These are phyloP conservation scores for Crepidotus variabilis DNA, from an alignment of 768 basidiomycete species.

Conservation along the genomic window DNA sequence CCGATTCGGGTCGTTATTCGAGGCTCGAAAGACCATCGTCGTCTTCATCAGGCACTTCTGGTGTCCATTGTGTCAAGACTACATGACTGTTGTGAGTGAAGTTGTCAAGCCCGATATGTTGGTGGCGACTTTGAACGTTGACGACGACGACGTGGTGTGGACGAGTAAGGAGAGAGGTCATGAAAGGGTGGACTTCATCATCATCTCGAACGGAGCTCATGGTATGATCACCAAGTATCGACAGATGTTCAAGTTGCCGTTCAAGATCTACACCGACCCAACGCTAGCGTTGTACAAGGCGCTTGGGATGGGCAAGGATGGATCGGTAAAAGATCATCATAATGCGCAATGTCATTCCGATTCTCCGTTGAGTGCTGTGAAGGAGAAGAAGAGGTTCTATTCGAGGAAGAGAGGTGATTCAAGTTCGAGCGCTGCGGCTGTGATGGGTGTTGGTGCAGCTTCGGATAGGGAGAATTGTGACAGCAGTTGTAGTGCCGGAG, in stretches of 20 bases:
- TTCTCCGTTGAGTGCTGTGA: background rate
- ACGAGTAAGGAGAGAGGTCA: slow-evolving; percentile 4
- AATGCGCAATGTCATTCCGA: slow-evolving; percentile 2
- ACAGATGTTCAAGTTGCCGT: slow-evolving; percentile 71
- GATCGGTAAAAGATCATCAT: slow-evolving; percentile 9
- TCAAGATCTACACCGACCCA: slow-evolving; percentile 80
- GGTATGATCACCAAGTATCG: slow-evolving; percentile 75
- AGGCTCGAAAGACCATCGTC: slow-evolving; percentile 53
- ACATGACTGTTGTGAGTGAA: slow-evolving; percentile 60
- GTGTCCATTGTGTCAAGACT: slow-evolving; percentile 88
- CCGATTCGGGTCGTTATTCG: slow-evolving; percentile 67
- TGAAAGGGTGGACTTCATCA: slow-evolving; percentile 52
- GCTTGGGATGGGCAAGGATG: slow-evolving; percentile 61
- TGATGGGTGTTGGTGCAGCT: slow-evolving; percentile 3
- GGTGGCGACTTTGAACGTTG: slow-evolving; percentile 12
- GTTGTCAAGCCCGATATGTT: background rate
- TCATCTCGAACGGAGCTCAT: slow-evolving; percentile 78
- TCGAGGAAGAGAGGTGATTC: slow-evolving; percentile 7
- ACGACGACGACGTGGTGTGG: slow-evolving; percentile 6
- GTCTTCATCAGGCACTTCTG: slow-evolving; percentile 89
- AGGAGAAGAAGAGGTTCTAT: slow-evolving; percentile 3
- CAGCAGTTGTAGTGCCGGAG: background rate
- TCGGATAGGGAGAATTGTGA: background rate
- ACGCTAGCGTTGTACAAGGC: slow-evolving; percentile 61
- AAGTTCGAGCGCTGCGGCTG: slow-evolving; percentile 7